These are phyloP conservation scores for Exophiala dermatitidis DNA, from an alignment of 2,329 filamentous ascomycete genomes.

Conservation along the genomic window DNA sequence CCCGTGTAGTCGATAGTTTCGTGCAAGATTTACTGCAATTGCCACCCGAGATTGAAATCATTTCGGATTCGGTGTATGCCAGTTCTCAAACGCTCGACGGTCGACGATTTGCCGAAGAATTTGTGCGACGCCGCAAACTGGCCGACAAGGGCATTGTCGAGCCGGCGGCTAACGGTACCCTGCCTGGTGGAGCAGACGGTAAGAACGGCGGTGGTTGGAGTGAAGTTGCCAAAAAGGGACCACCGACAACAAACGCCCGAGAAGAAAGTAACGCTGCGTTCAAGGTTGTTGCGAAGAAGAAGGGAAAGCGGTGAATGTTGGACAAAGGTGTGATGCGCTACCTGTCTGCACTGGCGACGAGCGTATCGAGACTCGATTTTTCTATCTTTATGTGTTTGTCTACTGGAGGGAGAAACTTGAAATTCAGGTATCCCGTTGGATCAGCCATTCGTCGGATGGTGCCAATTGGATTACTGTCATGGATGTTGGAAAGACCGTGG, in stretches of 20 bases:
- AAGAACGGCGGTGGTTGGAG: conserved; percentile 70
- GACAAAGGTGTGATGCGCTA: too few relatives aligned
- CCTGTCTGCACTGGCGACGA: too few relatives aligned
- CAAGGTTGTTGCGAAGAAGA: conserved; percentile 93
- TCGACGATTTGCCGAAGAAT: conserved; percentile 89
- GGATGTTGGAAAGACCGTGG: too few relatives aligned
- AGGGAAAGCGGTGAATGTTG: conserved; percentile 55
- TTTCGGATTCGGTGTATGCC: conserved; percentile 83
- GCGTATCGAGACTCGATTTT: too few relatives aligned
- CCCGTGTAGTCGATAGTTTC: conserved; percentile 64
- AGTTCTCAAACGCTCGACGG: conserved; percentile 85
- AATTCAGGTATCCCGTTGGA: too few relatives aligned
- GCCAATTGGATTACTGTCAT: too few relatives aligned
- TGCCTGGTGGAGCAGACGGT: conserved; percentile 36
- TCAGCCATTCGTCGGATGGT: too few relatives aligned
- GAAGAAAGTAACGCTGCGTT: conserved; percentile 51
- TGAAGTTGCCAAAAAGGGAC: conserved; percentile 92
- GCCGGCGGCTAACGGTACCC: conserved; percentile 47
- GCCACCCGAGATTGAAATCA: conserved; percentile 69
- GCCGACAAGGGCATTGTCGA: conserved; percentile 86
- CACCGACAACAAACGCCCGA: conserved; percentile 43
- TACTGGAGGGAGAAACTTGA: too few relatives aligned
- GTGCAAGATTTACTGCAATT: conserved; percentile 67
- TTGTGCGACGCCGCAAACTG: conserved; percentile 82
- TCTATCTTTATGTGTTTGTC: too few relatives aligned